phyloP scores from a whole-genome alignment of 441 rosid species.

The Erodium trifolium region DNA sequence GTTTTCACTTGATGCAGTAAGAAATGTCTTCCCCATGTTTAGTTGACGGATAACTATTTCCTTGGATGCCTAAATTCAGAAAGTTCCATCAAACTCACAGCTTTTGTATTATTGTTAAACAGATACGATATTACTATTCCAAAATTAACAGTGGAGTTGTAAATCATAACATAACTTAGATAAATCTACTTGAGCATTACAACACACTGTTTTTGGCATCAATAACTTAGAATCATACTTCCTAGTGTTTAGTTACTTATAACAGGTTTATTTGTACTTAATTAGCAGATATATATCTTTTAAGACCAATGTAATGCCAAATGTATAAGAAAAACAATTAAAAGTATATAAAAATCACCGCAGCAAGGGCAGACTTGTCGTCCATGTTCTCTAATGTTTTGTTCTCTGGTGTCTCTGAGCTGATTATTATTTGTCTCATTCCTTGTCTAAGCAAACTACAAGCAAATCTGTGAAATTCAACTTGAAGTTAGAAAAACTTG shows the following conservation, averaged over 20 bases:
- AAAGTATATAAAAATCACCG: conserved; percentile 31
- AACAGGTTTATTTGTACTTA: not conserved
- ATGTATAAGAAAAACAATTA: not conserved
- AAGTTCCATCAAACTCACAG: not conserved
- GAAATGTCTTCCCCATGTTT: conserved; percentile 43
- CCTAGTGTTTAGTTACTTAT: not conserved
- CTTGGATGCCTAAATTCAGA: conserved; percentile 50
- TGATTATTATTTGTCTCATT: conserved; percentile 81
- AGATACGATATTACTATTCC: too few relatives aligned
- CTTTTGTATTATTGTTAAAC: too few relatives aligned
- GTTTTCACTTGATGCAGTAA: conserved; percentile 45
- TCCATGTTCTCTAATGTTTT: conserved; percentile 56
- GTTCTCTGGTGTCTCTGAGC: conserved; percentile 60
- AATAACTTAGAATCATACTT: not conserved
- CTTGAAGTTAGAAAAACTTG: conserved; percentile 24
- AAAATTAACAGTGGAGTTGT: too few relatives aligned
- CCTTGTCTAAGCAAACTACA: conserved; percentile 95
- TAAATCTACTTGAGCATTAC: too few relatives aligned
- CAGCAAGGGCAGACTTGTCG: conserved; percentile 52
- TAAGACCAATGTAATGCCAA: not conserved
- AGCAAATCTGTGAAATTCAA: conserved; percentile 57
- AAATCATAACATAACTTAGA: not conserved
- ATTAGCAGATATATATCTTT: not conserved
- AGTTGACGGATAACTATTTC: conserved; percentile 50
- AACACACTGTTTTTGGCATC: too few relatives aligned